A percentile compares a stretch with the other conserved stretches of the same genome.
Conservation (phyloP, 495 filamentous ascomycete genomes). For the Penicillium taxi region DNA sequence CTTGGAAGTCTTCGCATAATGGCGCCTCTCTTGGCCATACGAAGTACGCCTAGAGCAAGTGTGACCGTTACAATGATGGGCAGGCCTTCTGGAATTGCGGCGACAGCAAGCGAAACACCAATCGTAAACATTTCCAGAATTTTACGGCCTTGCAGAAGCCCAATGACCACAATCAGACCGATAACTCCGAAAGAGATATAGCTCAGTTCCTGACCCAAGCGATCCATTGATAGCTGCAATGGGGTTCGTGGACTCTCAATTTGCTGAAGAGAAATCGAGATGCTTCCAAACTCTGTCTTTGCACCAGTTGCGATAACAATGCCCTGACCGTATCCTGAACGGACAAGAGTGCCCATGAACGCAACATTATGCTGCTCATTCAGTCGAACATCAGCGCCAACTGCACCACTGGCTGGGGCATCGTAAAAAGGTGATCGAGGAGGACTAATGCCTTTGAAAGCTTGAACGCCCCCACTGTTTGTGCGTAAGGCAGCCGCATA, state of each 20-base stretch:
- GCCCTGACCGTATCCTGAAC: constrained; percentile 91
- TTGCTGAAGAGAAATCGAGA: constrained; percentile 81
- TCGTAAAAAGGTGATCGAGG: constrained; percentile 53
- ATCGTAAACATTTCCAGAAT: constrained; percentile 96
- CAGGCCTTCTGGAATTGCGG: constrained; percentile 92
- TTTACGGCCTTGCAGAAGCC: constrained; percentile 78
- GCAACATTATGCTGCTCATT: constrained; percentile 76
- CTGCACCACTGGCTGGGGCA: constrained; percentile 52
- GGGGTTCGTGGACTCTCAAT: constrained; percentile 94
- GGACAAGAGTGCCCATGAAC: constrained; percentile 96
- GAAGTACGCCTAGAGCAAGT: constrained; percentile 82
- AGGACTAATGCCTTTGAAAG: constrained; percentile 28
- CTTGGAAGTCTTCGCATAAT: constrained; percentile 93
- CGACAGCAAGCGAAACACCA: constrained; percentile 91
- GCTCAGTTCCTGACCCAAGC: constrained; percentile 85
- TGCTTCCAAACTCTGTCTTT: constrained; percentile 92
- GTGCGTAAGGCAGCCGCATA: constrained; percentile 51
- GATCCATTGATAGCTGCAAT: constrained; percentile 93
- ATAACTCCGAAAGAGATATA: constrained; percentile 96
- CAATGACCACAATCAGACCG: constrained; percentile 79
- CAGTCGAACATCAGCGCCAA: constrained; percentile 56
- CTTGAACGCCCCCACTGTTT: constrained; percentile 12
- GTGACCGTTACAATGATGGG: constrained; percentile 98
- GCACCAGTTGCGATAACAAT: constrained; percentile 91
- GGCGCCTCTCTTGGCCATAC: constrained; percentile 88